These are phyloP conservation scores for Saccharomycopsis hybrid DNA, from an alignment of 1,139 yeast genomes.

Conservation along the genomic window DNA sequence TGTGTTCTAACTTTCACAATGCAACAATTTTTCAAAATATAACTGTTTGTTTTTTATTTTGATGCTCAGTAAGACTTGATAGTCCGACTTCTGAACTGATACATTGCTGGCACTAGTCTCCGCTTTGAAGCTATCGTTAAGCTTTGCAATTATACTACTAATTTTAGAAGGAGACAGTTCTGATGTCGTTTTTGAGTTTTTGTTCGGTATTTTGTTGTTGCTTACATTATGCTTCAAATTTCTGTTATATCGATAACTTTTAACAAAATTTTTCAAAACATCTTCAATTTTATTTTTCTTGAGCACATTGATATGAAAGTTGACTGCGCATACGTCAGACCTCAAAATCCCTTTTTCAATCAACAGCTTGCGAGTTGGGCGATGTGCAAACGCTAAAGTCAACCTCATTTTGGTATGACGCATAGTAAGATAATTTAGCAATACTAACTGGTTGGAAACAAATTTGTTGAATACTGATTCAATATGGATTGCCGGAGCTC, in stretches of 20 bases:
- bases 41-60: constrained; percentile 9
- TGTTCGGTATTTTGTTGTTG: no score
- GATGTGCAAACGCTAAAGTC: background rate
- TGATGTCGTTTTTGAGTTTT: no score
- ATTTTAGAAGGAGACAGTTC: no score
- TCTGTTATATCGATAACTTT: constrained; percentile 14
- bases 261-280: constrained; percentile 13
- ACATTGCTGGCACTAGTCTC: no score
- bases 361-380: constrained; percentile 11
- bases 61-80: background rate
- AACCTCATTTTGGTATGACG: constrained; percentile 7
- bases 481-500: constrained; percentile 9
- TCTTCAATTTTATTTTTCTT: constrained; percentile 13
- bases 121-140: no score
- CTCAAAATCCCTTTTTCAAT: constrained; percentile 11
- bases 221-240: no score
- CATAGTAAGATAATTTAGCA: background rate
- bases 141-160: no score
- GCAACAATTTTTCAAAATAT: constrained; percentile 8
- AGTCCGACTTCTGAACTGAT: no score
- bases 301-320: constrained; percentile 3
- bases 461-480: constrained; percentile 9
- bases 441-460: constrained; percentile 14
- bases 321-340: background rate
- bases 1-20: no score